phyloP scores from a whole-genome alignment of 2,329 filamentous ascomycete species.

The Exophiala aquamarina region DNA sequence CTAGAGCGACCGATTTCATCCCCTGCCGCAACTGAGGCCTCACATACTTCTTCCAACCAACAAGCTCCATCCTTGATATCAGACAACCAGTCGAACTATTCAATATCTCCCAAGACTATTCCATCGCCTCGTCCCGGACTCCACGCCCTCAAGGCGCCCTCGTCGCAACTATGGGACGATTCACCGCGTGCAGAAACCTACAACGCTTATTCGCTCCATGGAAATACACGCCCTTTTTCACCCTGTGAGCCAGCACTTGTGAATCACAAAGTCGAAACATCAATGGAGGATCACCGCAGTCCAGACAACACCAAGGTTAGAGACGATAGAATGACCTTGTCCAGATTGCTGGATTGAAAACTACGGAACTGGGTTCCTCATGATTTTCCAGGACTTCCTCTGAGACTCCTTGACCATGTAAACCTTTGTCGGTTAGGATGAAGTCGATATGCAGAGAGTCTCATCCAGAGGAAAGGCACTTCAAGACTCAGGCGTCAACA shows the following conservation, averaged over 20 bases:
- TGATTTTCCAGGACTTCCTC: too few species aligned
- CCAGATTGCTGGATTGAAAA: too few species aligned
- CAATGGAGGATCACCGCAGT: not conserved
- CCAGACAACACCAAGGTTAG: not conserved
- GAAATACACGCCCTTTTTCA: too few species aligned
- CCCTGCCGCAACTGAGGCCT: conserved; percentile 64
- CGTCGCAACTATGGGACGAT: conserved; percentile 14
- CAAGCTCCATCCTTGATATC: conserved; percentile 69
- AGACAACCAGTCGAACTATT: conserved; percentile 64
- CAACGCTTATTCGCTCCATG: not conserved
- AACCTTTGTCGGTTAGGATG: too few species aligned
- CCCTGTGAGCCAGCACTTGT: too few species aligned
- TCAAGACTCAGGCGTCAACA: too few species aligned
- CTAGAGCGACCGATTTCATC: conserved; percentile 63
- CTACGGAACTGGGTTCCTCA: too few species aligned
- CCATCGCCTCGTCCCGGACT: conserved; percentile 41
- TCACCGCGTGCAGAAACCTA: conserved; percentile 1
- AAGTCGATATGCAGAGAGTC: too few species aligned
- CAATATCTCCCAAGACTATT: conserved; percentile 55
- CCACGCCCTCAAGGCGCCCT: conserved; percentile 39
- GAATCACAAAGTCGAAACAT: not conserved
- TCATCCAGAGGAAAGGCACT: too few species aligned
- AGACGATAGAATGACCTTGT: not conserved
- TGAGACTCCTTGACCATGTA: too few species aligned
- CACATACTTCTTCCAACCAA: conserved; percentile 57